These are phyloP conservation scores for Cytospora chrysosperma DNA, from an alignment of 2,329 filamentous ascomycete species.

Conservation along the genomic window DNA sequence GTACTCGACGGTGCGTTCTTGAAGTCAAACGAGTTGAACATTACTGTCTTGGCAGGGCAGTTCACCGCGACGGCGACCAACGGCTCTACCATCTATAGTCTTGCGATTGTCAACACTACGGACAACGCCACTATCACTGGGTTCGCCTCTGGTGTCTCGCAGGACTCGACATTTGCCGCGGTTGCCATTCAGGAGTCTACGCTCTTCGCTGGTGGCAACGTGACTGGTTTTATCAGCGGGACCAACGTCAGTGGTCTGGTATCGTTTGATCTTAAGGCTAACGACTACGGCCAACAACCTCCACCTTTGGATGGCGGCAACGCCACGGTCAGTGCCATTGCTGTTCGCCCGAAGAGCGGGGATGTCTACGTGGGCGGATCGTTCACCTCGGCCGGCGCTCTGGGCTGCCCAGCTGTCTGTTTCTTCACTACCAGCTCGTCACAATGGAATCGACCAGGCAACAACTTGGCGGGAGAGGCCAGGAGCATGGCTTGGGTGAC, in stretches of 20 bases:
- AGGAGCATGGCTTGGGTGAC: conserved; percentile 74
- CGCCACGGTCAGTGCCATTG: conserved; percentile 74
- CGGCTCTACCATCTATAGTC: conserved; percentile 72
- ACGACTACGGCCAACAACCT: conserved; percentile 68
- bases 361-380: conserved; percentile 84
- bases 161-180: conserved; percentile 72
- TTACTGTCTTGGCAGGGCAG: conserved; percentile 85
- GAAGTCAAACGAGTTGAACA: conserved; percentile 65
- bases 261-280: conserved; percentile 70
- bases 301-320: conserved; percentile 69
- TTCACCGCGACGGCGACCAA: conserved; percentile 71
- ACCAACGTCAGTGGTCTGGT: conserved; percentile 70
- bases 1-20: conserved; percentile 82
- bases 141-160: conserved; percentile 63
- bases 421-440: conserved; percentile 67
- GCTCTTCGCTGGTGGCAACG: conserved; percentile 78
- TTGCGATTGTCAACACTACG: conserved; percentile 79
- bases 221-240: conserved; percentile 68
- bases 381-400: conserved; percentile 78
- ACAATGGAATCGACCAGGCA: conserved; percentile 80
- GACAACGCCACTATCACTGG: conserved; percentile 65
- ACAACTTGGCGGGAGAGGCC: conserved; percentile 68
- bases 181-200: conserved; percentile 65
- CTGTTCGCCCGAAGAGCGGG: conserved; percentile 64
- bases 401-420: conserved; percentile 82